Conservation (phyloP, 1,139 yeast genomes). For the Kurtzmaniella quercitrusa region DNA sequence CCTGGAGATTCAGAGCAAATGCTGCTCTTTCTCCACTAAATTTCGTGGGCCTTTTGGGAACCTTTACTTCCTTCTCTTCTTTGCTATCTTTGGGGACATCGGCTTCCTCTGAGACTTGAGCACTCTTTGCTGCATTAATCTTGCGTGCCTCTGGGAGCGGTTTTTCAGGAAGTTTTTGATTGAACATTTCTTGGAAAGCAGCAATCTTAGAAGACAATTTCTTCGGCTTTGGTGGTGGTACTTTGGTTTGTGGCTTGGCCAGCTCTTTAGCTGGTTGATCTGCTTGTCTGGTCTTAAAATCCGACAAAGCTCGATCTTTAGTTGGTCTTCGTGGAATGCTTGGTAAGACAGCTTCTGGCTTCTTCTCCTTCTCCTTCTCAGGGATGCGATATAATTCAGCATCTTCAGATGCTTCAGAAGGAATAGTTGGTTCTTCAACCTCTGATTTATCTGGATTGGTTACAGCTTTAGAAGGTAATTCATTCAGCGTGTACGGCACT, state of each 20-base stretch:
- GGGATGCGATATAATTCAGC: not conserved
- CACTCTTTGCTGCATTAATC: too few species aligned
- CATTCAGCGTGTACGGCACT: too few species aligned
- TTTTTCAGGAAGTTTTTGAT: slow-evolving; percentile 16
- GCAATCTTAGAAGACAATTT: slow-evolving; percentile 75
- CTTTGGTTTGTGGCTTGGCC: slow-evolving; percentile 19
- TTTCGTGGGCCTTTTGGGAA: slow-evolving; percentile 14
- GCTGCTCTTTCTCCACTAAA: slow-evolving; percentile 34
- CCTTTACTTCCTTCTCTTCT: slow-evolving; percentile 5
- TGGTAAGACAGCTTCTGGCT: slow-evolving; percentile 3
- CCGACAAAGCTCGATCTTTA: slow-evolving; percentile 2
- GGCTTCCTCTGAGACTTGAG: too few species aligned
- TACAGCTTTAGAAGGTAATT: too few species aligned
- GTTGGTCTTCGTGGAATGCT: slow-evolving; percentile 13
- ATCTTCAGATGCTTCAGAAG: not conserved
- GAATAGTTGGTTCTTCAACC: not conserved
- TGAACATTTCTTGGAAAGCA: slow-evolving; percentile 72
- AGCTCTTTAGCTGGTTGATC: not conserved
- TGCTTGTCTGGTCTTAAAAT: not conserved
- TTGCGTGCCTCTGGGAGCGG: not conserved
- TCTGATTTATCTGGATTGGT: too few species aligned
- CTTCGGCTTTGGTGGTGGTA: slow-evolving; percentile 70
- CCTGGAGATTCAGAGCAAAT: slow-evolving; percentile 55
- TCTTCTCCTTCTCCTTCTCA: not conserved
- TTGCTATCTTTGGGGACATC: slow-evolving; percentile 2